A percentile compares a stretch with the other conserved stretches of the same genome.
Evolutionary conservation across 2,329 filamentous ascomycete genomes (phyloP).

Genomic region (Dissoconium aciculare): DNA sequence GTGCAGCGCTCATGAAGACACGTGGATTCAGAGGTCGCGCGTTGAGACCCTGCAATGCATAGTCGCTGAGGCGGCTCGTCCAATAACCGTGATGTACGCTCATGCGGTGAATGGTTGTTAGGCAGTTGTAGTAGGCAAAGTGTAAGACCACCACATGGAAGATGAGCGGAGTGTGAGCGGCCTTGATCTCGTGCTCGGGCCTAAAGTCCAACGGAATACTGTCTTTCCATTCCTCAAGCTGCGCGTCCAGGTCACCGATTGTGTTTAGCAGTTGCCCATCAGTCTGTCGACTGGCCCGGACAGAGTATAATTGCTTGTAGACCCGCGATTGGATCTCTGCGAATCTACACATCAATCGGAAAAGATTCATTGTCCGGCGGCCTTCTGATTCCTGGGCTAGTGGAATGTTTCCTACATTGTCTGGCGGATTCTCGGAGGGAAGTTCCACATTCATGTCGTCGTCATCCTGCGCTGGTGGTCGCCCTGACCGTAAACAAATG

Average conservation of each 20-base stretch:
- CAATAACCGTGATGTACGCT: constrained; percentile 95
- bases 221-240: constrained; percentile 90
- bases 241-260: constrained; percentile 77
- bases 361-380: constrained; percentile 86
- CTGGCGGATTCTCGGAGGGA: constrained; percentile 74
- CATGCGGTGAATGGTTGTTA: constrained; percentile 97
- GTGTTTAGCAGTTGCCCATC: constrained; percentile 88
- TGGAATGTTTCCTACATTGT: constrained; percentile 90
- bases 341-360: constrained; percentile 83
- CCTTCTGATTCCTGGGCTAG: constrained; percentile 51
- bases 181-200: constrained; percentile 93
- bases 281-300: constrained; percentile 78
- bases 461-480: constrained; percentile 58
- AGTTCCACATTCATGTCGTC: constrained; percentile 92
- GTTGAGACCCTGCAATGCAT: constrained; percentile 86
- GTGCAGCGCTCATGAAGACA: constrained; percentile 81
- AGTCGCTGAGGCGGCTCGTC: constrained; percentile 89
- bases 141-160: constrained; percentile 88
- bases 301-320: constrained; percentile 84
- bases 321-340: constrained; percentile 84
- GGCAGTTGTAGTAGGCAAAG: constrained; percentile 93
- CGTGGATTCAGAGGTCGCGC: constrained; percentile 79
- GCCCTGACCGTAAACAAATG: constrained; percentile 56
- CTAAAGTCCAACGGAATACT: constrained; percentile 87
- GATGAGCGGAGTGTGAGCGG: constrained; percentile 81